Base-by-base conservation (phyloP, 352 stramenopile species). In the Globisporangium middletonii region DNA sequence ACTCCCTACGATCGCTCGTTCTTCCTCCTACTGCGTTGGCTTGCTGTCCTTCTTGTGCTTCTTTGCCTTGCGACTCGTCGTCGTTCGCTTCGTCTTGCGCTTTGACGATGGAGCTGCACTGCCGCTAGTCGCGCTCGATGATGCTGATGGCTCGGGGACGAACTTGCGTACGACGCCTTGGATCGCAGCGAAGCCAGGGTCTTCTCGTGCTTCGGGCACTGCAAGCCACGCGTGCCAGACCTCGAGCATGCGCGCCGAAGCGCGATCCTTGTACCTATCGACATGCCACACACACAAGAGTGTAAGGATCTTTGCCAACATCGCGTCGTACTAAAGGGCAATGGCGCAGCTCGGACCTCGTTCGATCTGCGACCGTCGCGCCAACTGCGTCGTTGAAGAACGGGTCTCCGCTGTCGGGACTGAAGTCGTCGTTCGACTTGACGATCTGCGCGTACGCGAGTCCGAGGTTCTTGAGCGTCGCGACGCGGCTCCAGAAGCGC, bases 401-500 rank as follows among this genome's bases (percentile, higher is more conserved):
- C 19, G 75, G 69, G 54, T 88, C 76, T 2, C n/a, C 23, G 3
- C 41, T 59, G 9, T 27, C 35, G 8, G 4, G 4, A 2, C 35
- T 37, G 60, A 88, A 89, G 12, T 82, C 71, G 16, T 81, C 41
- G n/a, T 62, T 78, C n/a, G 82, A 84, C 56, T 86, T 87, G 43
- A 97, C 82, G 18, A 98, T 96, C 67, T 98, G 86, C 41, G 97
- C 88, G 55, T 98, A 97, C 26, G 83, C 92, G 2, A 98, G 67
- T 23, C 93, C 95, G 13, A 97, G 64, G 67, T 98, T 98, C 73
- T 98, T 98, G 23, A 96, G 69, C 45, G 86, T 84, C 2, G 71
- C 72, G 5, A 69, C 75, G 4, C 73, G 57, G 18, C 56, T 78
- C 64, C 83, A 86, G 45, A 93, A 90, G 33, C 84, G 68, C 4